Conservation (phyloP, 352 stramenopile genomes). For the Globisporangium cylindrosporum region DNA sequence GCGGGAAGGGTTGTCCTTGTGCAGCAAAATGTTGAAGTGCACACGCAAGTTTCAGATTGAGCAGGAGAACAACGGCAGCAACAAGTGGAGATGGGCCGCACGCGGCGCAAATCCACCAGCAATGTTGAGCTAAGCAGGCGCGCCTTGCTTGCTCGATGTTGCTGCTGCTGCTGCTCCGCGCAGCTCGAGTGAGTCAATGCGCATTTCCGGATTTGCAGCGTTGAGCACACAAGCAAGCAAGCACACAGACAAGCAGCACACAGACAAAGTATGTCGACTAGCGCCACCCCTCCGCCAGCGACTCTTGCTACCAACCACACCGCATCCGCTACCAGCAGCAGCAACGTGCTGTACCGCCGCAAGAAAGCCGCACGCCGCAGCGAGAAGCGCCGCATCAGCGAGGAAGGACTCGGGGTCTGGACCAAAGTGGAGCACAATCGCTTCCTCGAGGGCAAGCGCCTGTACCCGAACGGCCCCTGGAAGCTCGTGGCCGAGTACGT, state of each 20-base stretch:
- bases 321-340: not conserved
- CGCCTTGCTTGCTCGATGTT: not conserved
- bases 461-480: slow-evolving; percentile 52
- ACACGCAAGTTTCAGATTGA: not conserved
- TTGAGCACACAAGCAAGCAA: slow-evolving; percentile 17
- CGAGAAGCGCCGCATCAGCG: slow-evolving; percentile 26
- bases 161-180: not conserved
- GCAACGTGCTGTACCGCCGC: slow-evolving; percentile 2
- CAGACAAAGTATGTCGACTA: not conserved
- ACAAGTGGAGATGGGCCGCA: not conserved
- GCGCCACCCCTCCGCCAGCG: not conserved
- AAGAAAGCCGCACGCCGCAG: slow-evolving; percentile 19
- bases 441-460: slow-evolving; percentile 43
- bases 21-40: slow-evolving; percentile 11
- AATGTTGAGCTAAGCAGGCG: not conserved
- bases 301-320: not conserved
- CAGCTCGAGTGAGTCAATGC: not conserved
- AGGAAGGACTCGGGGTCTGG: slow-evolving; percentile 38
- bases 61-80: not conserved
- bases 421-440: slow-evolving; percentile 37
- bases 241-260: not conserved
- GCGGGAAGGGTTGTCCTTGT: not conserved
- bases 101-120: not conserved
- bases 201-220: slow-evolving; percentile 22
- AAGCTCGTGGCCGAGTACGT: slow-evolving; percentile 46